Percentiles rank a stretch among this genome's conserved stretches.
These are phyloP conservation scores for Pichiaceae sp. DNA, from an alignment of 1,139 yeast genomes.

Conservation along the genomic window DNA sequence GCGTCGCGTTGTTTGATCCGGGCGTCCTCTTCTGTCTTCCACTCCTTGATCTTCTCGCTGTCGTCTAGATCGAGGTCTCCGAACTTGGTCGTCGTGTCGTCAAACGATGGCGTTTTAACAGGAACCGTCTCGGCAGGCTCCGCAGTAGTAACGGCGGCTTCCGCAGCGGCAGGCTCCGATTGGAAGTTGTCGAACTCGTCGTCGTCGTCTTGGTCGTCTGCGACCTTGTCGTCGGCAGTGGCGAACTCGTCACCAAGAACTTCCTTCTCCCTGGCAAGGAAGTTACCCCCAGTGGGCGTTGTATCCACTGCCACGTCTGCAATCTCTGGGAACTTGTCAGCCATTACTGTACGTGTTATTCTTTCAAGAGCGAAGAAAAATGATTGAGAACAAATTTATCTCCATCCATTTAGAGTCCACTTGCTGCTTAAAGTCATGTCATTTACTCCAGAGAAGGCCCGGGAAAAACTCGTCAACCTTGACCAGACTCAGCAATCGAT, in stretches of 20 bases:
- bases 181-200: conserved; percentile 1
- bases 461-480: conserved; percentile 48
- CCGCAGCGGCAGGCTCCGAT: conserved; percentile 1
- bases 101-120: neutral
- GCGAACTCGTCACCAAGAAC: conserved; percentile 69
- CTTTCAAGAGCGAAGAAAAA: neutral
- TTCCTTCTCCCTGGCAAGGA: conserved; percentile 78
- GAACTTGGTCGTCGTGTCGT: conserved; percentile 10
- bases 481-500: conserved; percentile 80
- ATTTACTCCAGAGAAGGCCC: conserved; percentile 47
- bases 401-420: no score
- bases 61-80: conserved; percentile 30
- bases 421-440: no score
- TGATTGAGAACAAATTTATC: neutral
- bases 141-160: conserved; percentile 9
- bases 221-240: conserved; percentile 43
- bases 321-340: conserved; percentile 82
- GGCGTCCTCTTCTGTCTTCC: conserved; percentile 78
- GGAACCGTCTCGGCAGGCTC: conserved; percentile 1
- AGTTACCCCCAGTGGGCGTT: conserved; percentile 41
- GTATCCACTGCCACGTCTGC: conserved; percentile 37
- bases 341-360: conserved; percentile 35
- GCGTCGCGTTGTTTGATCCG: conserved; percentile 82
- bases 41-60: conserved; percentile 55
- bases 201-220: conserved; percentile 15